Base-by-base conservation (phyloP, 768 basidiomycete genomes). In the Infundibulicybe gibba region DNA sequence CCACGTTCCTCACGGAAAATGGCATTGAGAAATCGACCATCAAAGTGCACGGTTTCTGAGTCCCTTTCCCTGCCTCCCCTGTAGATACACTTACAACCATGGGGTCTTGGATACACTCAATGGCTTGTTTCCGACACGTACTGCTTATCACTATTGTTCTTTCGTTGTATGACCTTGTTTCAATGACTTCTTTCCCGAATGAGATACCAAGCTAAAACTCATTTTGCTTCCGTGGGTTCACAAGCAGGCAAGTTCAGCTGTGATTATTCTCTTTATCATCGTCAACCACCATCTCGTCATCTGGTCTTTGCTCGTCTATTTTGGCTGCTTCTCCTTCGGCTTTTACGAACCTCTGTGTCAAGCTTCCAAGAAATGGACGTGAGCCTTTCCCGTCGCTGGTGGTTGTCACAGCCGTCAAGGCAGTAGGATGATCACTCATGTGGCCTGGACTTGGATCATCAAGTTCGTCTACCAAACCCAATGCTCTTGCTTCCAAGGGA, bases 11-110 rank as follows among this genome's bases (percentile, higher is more conserved):
- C 55, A 73, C 77, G 51, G 85, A 89, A 59, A 85, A 91, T 54
- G 90, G 89, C 42, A 77, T 95, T 42, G 77, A 82, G 45, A 87
- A 79, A 71, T 63, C 69, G 56, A 85, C 80, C 46, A 89, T 93
- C 74, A 93, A 90, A 72, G 69, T 92, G 46, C 91, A 93, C 69
- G 90, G 90, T 50, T 92, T 92, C 81, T 93, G 69, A 80, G 57
- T 46, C 30, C 40, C 31, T 48, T 45, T 25, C 8, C 38, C 12
- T 8, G 25, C 8, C 8, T 8, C 32, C 41, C 8, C 25, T 17
- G 19, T n/a, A 13, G 19, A 34, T 25, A 13, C 41, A 35, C 19
- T 17, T 32, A 53, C 44, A 19, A 14, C 15, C 13, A 40, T 19
- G 15, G 30, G 40, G 25, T 4, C 25, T 8, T 8, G 25, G 8